Evolutionary conservation across 2,329 filamentous ascomycete genomes (phyloP).

Genomic region (Colletotrichum coccodes): DNA sequence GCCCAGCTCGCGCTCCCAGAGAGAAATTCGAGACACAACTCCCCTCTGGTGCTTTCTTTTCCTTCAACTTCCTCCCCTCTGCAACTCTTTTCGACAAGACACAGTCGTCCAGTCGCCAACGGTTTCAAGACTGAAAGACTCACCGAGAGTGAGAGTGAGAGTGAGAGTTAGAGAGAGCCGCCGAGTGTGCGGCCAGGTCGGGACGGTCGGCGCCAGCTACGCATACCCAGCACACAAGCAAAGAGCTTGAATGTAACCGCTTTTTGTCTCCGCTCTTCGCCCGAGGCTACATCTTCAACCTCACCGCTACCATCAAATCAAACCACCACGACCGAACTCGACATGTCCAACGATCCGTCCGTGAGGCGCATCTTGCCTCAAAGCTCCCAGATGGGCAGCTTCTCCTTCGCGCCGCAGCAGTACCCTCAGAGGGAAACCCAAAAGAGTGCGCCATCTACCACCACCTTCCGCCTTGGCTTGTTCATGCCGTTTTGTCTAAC

Average conservation of each 20-base stretch:
- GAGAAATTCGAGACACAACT: constrained; percentile 34
- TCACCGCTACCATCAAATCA: constrained; percentile 22
- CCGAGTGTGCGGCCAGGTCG: constrained; percentile 22
- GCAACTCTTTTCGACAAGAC: constrained; percentile 17
- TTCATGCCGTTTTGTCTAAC: constrained; percentile 40
- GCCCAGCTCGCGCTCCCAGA: constrained; percentile 25
- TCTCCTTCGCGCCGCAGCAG: constrained; percentile 76
- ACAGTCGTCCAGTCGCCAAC: constrained; percentile 1
- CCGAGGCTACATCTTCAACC: constrained; percentile 30
- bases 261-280: constrained; percentile 24
- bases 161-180: constrained; percentile 2
- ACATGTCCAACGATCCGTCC: constrained; percentile 72
- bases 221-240: constrained; percentile 1
- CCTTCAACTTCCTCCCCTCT: constrained; percentile 19
- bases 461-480: not conserved
- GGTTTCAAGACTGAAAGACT: not conserved
- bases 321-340: constrained; percentile 28
- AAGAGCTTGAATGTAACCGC: constrained; percentile 30
- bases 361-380: constrained; percentile 73
- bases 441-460: constrained; percentile 72
- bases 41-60: constrained; percentile 33
- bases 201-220: constrained; percentile 17
- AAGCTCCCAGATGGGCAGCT: constrained; percentile 77
- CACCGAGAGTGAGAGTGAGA: not conserved
- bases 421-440: constrained; percentile 75